Conservation (phyloP, 1,284 basidiomycete species). For the Ceratobasidium sp. region DNA sequence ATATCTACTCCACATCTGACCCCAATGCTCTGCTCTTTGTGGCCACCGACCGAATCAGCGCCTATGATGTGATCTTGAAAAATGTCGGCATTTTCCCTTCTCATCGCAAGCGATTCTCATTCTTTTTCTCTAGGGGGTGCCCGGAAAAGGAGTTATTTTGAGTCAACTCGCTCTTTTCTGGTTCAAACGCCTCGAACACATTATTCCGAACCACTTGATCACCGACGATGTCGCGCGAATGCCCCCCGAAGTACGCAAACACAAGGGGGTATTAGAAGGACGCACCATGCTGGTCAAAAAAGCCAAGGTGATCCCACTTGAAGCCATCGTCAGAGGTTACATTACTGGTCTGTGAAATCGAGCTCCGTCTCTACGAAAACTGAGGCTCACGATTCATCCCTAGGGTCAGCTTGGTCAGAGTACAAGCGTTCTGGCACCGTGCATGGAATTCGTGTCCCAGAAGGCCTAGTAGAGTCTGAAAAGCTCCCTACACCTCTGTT, state of each 20-base stretch:
- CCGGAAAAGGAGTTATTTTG: conserved; percentile 90
- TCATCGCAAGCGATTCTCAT: background rate
- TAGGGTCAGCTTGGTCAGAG: conserved; percentile 94
- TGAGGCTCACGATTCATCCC: background rate
- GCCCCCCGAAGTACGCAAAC: conserved; percentile 73
- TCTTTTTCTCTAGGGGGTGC: conserved; percentile 74
- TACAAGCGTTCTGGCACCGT: conserved; percentile 90
- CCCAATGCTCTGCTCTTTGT: conserved; percentile 85
- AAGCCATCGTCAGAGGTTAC: conserved; percentile 97
- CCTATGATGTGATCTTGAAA: conserved; percentile 93
- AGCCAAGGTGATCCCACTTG: conserved; percentile 91
- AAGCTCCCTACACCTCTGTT: conserved; percentile 86
- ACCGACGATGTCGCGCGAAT: conserved; percentile 75
- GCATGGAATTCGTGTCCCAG: conserved; percentile 81
- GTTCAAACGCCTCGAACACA: conserved; percentile 82
- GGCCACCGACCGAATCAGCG: conserved; percentile 94
- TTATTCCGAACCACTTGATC: conserved; percentile 89
- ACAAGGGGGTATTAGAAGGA: conserved; percentile 75
- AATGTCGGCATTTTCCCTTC: conserved; percentile 66
- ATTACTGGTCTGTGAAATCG: conserved; percentile 73
- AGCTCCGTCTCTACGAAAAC: background rate
- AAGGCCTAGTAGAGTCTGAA: conserved; percentile 85
- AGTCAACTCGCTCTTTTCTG: conserved; percentile 94
- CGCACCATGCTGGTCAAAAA: conserved; percentile 91
- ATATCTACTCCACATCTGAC: conserved; percentile 78